These are phyloP conservation scores for Thelonectria rubi DNA, from an alignment of 2,329 filamentous ascomycete genomes.

Conservation along the genomic window DNA sequence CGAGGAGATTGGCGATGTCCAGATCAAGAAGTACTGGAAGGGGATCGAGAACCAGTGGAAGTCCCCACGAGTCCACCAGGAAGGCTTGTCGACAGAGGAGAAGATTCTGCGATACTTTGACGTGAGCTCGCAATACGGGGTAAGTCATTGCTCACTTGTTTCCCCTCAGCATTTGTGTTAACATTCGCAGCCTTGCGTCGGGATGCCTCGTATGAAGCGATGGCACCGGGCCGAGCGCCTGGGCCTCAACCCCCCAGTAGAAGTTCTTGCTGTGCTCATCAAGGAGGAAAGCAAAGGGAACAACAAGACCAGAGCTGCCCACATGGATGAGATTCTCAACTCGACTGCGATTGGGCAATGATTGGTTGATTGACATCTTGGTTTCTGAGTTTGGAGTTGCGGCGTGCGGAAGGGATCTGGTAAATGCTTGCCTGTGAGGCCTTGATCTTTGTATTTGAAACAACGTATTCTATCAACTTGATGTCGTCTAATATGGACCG, in stretches of 20 bases:
- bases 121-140: constrained; percentile 88
- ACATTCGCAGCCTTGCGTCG: constrained; percentile 79
- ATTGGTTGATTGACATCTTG: constrained; percentile 18
- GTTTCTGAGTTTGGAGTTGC: constrained; percentile 29
- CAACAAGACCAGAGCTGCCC: constrained; percentile 68
- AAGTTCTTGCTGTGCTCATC: constrained; percentile 86
- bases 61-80: constrained; percentile 80
- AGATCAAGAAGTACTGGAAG: constrained; percentile 82
- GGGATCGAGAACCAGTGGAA: constrained; percentile 73
- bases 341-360: constrained; percentile 54
- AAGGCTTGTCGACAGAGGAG: constrained; percentile 75
- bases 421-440: constrained; percentile 29
- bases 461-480: constrained; percentile 25
- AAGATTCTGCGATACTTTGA: constrained; percentile 94
- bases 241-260: constrained; percentile 86
- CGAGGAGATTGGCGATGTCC: constrained; percentile 69
- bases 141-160: constrained; percentile 62
- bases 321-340: constrained; percentile 75
- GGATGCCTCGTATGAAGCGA: constrained; percentile 80
- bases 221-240: constrained; percentile 88
- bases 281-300: constrained; percentile 71
- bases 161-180: constrained; percentile 14
- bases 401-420: constrained; percentile 33
- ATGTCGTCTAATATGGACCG: constrained; percentile 18
- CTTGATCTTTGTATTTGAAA: constrained; percentile 28